Conservation (phyloP, 140 eudicot species). For the Flaveria floridana region DNA sequence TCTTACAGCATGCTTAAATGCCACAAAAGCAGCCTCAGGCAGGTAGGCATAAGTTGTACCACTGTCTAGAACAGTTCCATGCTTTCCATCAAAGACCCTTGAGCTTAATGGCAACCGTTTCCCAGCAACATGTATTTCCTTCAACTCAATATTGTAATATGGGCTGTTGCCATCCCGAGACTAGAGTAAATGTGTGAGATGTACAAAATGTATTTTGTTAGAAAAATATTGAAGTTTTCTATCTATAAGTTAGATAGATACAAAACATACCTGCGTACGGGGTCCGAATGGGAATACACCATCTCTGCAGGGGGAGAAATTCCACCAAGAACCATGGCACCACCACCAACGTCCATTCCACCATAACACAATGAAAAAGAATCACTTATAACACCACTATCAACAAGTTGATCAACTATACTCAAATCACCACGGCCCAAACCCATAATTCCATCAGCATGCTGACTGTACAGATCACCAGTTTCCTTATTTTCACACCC, state of each 20-base stretch:
- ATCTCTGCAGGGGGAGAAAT: conserved; percentile 71
- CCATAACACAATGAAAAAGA: conserved; percentile 95
- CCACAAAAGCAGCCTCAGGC: conserved; percentile 88
- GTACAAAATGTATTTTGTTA: conserved; percentile 67
- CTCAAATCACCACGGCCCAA: conserved; percentile 93
- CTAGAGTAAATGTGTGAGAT: conserved; percentile 99
- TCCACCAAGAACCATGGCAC: conserved; percentile 98
- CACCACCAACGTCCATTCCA: conserved; percentile 98
- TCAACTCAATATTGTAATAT: conserved; percentile 97
- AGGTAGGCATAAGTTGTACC: conserved; percentile 93
- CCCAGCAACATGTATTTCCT: conserved; percentile 59
- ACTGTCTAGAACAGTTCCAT: conserved; percentile 85
- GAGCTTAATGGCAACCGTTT: conserved; percentile 42
- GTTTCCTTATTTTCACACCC: conserved; percentile 95
- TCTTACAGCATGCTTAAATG: conserved; percentile 86
- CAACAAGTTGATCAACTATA: conserved; percentile 94
- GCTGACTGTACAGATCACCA: conserved; percentile 89
- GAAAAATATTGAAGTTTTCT: conserved; percentile 43
- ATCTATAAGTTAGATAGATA: conserved; percentile 36
- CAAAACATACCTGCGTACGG: conserved; percentile 79
- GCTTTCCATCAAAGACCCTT: conserved; percentile 72
- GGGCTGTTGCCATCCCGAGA: conserved; percentile 99
- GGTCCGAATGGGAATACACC: conserved; percentile 78
- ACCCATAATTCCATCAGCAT: conserved; percentile 99
- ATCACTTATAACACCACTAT: conserved; percentile 72